Base-by-base conservation (phyloP, 306 rosid genomes). In the Casuarina cunninghamiana region DNA sequence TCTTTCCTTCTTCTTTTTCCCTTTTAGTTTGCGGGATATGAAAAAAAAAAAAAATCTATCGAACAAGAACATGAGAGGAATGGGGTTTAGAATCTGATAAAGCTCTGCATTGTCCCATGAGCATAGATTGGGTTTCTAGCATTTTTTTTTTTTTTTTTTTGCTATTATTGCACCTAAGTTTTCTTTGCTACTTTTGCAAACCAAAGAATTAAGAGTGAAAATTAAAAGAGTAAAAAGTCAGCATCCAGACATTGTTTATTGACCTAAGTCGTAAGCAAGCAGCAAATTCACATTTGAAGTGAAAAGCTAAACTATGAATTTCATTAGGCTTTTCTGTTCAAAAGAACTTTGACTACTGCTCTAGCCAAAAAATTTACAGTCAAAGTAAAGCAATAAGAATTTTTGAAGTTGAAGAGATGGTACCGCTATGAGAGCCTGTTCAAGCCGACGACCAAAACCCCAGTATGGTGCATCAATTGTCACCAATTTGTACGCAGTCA, bases 401-500 rank as follows among this genome's bases (percentile, higher is more conserved):
- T 50, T 35, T 61, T 17, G 37, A 51, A 69, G 26, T 46, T 5
- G 60, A 71, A 79, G 63, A 72, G 50, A 15, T 10, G 5, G 10
- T 79, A 86, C 86, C 75, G 81, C 78, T 72, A 86, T 72, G 46
- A 86, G 57, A 45, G 86, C 82, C 67, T 74, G 86, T 48, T 86
- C 89, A 39, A 86, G 78, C 61, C 66, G 85, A 69, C 53, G 57
- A 62, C 89, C 89, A 42, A 86, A 86, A 53, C 89, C 89, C 89
- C 89, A 86, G 49, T 86, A 86, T 45, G 89, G 89, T 45, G 84
- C 89, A 69, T 86, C 89, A 44, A 86, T 66, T 16, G 86, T 86
- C 73, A 85, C 84, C 84, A 85, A 75, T 63, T 85, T 85, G 80
- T 85, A 85, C 39, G 88, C 88, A 43, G 89, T 86, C 86, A 86